Base-by-base conservation (phyloP, 208 protist species). In the Crithidia bombi region DNA sequence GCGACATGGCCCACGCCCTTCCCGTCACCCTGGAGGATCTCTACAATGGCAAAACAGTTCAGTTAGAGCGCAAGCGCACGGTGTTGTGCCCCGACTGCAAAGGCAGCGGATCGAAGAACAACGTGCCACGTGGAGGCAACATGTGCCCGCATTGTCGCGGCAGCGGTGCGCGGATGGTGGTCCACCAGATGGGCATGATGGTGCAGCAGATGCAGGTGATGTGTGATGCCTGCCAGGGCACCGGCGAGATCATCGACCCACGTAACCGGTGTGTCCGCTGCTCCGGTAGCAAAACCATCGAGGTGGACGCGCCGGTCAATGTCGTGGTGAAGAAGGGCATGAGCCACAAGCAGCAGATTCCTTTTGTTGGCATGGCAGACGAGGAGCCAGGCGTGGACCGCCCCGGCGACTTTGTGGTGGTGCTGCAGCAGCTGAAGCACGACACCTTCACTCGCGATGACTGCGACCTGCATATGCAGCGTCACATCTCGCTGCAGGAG, bases 181-280 rank as follows among this genome's bases (percentile, higher is more conserved):
- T 98, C 3, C 93, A 86, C 25, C 97, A 98, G 84, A 85, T 98
- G 82, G 98, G 95, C 11, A 97, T 98, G 81, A 98, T 99, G 93
- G 84, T 98, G 35, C 94, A 98, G 78, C 96, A 98, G 77, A 72
- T 98, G 52, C 88, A 93, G 47, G 71, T 66, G 15, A 43, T 81
- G 9, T 99, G 98, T 85, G 69, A 85, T 21, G 78, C 79, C 0
- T 99, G 98, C 79, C 69, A 86, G 14, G 98, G 98, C 47, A 75
- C 69, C 19, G 97, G 98, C 19, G 65, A 91, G 56, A 58, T 73
- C 43, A 94, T 98, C 39, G 77, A 89, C 61, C 71, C 82, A 3
- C 89, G 90, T 57, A 95, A 99, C 73, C 71, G 85, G 30, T 99
- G 98, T 76, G 69, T 46, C 21, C 69, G 54, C 36, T 99, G 98